Base-by-base conservation (phyloP, 768 basidiomycete genomes). In the Pholiota molesta region DNA sequence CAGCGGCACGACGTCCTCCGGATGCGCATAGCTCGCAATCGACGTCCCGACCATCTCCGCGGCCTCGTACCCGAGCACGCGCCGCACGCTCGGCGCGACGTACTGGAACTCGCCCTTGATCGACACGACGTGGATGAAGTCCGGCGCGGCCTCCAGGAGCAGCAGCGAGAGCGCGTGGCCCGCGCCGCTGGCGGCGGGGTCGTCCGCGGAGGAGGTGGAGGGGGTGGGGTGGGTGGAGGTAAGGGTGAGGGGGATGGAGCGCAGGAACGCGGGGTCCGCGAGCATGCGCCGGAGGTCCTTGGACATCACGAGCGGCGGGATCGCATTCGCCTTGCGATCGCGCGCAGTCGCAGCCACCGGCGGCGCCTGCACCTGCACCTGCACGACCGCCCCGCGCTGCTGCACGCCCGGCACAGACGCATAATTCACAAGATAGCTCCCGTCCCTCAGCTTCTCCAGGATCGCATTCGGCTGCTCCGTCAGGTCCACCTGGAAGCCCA, bases 401-500 rank as follows among this genome's bases (percentile, higher is more conserved):
- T n/a, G n/a, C n/a, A n/a, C n/a, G n/a, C n/a, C n/a, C n/a, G n/a
- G n/a, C n/a, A n/a, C n/a, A n/a, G n/a, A n/a, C n/a, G n/a, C 74
- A 72, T 89, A 87, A 71, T 92, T 85, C 70, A 86, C 83, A 60
- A 87, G 75, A 74, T 94, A 94, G 35, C 83, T 86, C 17, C 95
- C 95, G 66, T 92, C 88, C 19, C 83, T 77, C 57, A 95, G 81
- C 72, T 89, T 92, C 65, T 90, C 84, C 57, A 95, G 76, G 62
- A 97, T 95, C 2, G 86, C 86, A 66, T 87, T 87, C 2, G 94
- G 95, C 76, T 96, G 94, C 68, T 90, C 87, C 17, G 88, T 87
- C 53, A 99, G 79, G 74, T 98, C 94, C 59, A 97, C 91, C 75
- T 99, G 95, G 80, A 99, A 99, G 0, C 97, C 97, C 55, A 99